phyloP scores from a whole-genome alignment of 2,329 filamentous ascomycete genomes.

The Pseudogymnoascus sp. region DNA sequence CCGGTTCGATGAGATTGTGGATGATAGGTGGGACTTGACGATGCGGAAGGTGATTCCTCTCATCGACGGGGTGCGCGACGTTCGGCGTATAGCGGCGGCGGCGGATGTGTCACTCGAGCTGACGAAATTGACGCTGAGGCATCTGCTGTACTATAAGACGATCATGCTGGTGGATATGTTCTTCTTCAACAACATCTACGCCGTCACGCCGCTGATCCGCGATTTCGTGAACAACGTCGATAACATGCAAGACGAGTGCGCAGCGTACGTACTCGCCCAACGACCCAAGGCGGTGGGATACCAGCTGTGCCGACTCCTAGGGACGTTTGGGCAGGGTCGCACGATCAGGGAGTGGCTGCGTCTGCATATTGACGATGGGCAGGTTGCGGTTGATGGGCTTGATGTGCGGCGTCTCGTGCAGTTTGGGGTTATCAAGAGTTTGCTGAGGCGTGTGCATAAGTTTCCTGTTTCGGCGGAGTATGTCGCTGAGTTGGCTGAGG shows the following conservation, averaged over 20 bases:
- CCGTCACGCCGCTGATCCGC: conserved; percentile 66
- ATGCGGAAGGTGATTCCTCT: conserved; percentile 71
- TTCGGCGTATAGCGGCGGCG: conserved; percentile 74
- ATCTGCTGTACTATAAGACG: conserved; percentile 88
- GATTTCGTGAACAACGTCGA: conserved; percentile 68
- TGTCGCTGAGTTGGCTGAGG: conserved; percentile 46
- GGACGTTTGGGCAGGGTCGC: conserved; percentile 71
- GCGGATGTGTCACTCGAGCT: conserved; percentile 83
- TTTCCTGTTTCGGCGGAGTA: conserved; percentile 67
- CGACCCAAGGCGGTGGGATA: conserved; percentile 27
- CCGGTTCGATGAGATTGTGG: conserved; percentile 53
- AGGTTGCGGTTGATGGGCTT: conserved; percentile 62
- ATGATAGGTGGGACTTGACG: conserved; percentile 66
- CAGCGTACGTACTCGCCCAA: conserved; percentile 62
- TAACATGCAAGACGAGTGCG: conserved; percentile 77
- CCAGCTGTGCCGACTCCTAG: conserved; percentile 74
- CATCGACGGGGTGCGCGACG: conserved; percentile 85
- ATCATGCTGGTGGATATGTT: conserved; percentile 89
- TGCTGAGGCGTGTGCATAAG: conserved; percentile 86
- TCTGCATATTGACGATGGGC: conserved; percentile 56
- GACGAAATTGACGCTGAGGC: conserved; percentile 75
- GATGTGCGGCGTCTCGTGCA: conserved; percentile 89
- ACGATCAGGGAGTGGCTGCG: conserved; percentile 84
- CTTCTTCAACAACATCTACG: conserved; percentile 87
- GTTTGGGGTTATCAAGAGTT: conserved; percentile 92